Evolutionary conservation across 2,329 filamentous ascomycete genomes (phyloP).

Genomic region (Colletotrichum sp.): DNA sequence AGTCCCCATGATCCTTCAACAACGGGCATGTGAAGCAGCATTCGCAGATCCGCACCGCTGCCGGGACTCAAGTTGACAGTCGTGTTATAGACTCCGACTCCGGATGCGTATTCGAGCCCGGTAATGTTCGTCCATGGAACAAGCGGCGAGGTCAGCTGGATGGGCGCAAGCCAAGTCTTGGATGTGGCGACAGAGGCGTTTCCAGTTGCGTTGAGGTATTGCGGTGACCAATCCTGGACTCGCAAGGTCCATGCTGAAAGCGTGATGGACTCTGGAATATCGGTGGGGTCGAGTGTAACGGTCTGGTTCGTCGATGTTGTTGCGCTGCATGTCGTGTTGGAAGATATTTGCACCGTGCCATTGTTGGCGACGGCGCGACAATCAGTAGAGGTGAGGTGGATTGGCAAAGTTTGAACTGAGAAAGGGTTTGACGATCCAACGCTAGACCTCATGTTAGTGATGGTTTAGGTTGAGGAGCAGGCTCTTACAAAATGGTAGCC

Average conservation of each 20-base stretch:
- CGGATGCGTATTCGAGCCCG: neutral
- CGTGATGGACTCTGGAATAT: neutral
- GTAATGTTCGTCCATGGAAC: neutral
- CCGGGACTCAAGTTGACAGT: rapidly evolving
- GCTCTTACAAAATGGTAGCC: neutral
- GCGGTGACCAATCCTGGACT: neutral
- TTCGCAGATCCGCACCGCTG: neutral
- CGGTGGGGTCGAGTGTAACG: neutral
- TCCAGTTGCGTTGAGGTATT: neutral
- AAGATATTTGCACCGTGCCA: neutral
- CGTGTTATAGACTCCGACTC: neutral
- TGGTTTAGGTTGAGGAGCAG: rapidly evolving
- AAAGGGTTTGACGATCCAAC: neutral
- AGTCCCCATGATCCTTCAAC: neutral
- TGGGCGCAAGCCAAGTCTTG: neutral
- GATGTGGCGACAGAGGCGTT: neutral
- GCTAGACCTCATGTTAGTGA: neutral
- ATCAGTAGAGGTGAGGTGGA: neutral
- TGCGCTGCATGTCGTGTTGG: neutral
- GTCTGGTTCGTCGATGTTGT: neutral
- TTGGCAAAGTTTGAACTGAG: rapidly evolving
- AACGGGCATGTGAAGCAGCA: neutral
- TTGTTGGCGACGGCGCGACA: rapidly evolving
- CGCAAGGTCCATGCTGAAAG: neutral
- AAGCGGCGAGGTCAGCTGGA: neutral